A percentile compares a stretch with the other conserved stretches of the same genome.
These are phyloP conservation scores for Fusarium buharicum DNA, from an alignment of 2,329 filamentous ascomycete species.

Conservation along the genomic window DNA sequence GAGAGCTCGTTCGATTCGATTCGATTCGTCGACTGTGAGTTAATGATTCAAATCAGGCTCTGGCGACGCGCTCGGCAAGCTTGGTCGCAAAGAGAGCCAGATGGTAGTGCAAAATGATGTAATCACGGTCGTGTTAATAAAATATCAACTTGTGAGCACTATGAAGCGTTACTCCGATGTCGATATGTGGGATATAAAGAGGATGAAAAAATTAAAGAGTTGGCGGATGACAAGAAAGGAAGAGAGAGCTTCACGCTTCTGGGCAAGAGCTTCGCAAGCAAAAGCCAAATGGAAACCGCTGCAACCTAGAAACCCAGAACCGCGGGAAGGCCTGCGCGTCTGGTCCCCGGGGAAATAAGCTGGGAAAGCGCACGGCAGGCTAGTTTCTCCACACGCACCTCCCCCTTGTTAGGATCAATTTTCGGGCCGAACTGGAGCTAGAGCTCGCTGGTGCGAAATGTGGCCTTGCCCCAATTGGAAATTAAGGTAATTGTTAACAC, in stretches of 20 bases:
- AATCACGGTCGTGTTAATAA: background rate
- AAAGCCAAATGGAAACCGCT: conserved; percentile 14
- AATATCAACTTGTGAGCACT: background rate
- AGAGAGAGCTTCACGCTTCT: conserved; percentile 32
- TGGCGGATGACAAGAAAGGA: conserved; percentile 8
- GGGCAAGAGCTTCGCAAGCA: conserved; percentile 42
- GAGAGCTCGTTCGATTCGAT: conserved; percentile 1
- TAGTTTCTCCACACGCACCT: conserved; percentile 14
- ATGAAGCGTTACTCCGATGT: background rate
- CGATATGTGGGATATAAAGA: background rate
- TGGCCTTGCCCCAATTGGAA: conserved; percentile 36
- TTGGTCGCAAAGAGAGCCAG: conserved; percentile 13
- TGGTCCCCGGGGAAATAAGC: conserved; percentile 33
- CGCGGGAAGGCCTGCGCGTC: conserved; percentile 35
- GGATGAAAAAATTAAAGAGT: background rate
- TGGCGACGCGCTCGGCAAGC: conserved; percentile 6
- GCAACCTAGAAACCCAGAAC: conserved; percentile 6
- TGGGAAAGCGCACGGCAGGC: conserved; percentile 25
- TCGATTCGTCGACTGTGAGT: conserved; percentile 1
- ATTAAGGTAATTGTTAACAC: conserved; percentile 39
- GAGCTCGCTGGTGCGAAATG: conserved; percentile 4
- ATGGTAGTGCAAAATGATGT: background rate
- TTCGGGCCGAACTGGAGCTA: conserved; percentile 15
- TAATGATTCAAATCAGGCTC: conserved; percentile 18
- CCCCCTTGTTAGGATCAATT: conserved; percentile 14